phyloP scores from a whole-genome alignment of 2,329 filamentous ascomycete genomes.

The Trichoderma asperellum region DNA sequence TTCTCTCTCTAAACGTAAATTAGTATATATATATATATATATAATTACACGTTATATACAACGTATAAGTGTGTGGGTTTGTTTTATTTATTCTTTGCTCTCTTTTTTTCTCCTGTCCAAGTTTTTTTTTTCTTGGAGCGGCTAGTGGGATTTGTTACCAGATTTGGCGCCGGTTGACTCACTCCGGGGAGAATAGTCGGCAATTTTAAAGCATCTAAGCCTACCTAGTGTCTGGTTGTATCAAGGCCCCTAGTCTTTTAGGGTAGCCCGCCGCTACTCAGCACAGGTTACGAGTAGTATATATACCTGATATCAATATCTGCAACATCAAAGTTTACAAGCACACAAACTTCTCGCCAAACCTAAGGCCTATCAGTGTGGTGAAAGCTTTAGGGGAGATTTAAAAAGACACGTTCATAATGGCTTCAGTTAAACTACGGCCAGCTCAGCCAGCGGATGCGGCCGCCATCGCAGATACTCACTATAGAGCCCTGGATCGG shows the following conservation, averaged over 20 bases:
- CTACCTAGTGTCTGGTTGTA: not conserved
- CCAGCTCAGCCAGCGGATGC: slow-evolving; percentile 28
- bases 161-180: slow-evolving; percentile 3
- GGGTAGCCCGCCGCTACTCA: not conserved
- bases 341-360: not conserved
- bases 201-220: not conserved
- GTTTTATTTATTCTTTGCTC: too few relatives aligned
- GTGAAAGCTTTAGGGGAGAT: not conserved
- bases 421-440: slow-evolving; percentile 27
- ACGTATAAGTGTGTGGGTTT: too few relatives aligned
- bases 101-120: too few relatives aligned
- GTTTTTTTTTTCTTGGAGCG: not conserved
- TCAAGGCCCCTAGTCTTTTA: not conserved
- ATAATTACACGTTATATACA: too few relatives aligned
- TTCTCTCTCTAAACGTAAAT: too few relatives aligned
- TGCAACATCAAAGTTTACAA: not conserved
- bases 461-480: slow-evolving; percentile 28
- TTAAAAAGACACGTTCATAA: not conserved
- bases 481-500: slow-evolving; percentile 31
- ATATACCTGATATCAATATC: not conserved
- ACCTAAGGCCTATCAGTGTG: not conserved
- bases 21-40: too few relatives aligned
- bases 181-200: not conserved
- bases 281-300: not conserved
- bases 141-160: not conserved